Base-by-base conservation (phyloP, 148 eudicot species). In the Silene uniflora region DNA sequence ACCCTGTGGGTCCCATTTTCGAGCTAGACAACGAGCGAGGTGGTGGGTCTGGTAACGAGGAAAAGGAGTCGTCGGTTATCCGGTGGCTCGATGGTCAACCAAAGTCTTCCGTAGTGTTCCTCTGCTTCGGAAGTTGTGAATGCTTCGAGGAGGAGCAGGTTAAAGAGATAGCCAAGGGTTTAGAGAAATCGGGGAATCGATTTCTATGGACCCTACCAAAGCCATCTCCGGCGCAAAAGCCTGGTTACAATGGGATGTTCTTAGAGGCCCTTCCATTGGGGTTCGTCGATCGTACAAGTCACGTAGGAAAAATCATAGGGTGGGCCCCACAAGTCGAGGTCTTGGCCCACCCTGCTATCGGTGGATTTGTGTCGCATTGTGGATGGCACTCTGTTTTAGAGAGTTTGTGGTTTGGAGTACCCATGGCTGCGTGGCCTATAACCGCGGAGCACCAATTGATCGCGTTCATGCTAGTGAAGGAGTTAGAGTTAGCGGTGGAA, bases 91-190 rank as follows among this genome's bases (percentile, higher is more conserved):
- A 90, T 21, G 23, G 44, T 7, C 91, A 88, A n/a, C 89, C 88
- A 0, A 27, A 63, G 6, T 77, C 76, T 0, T 86, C 91, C 0
- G 91, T 89, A 2, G 86, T 84, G n/a, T 90, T 81, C 61, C 60
- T 90, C 6, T 90, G 91, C 61, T 90, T 90, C 7, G 91, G 93
- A 1, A 90, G 89, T 73, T 77, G 62, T 71, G 91, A 89, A 7
- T 60, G 73, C 7, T 83, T 88, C 2, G 61, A 69, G 16, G 77
- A 7, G 24, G 79, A 46, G 3, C 89, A 87, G 23, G 85, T 88
- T 58, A 77, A 47, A 5, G 87, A 89, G 69, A 86, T 90, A 19
- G 93, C 93, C 1, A 5, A 10, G 23, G 91, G 87, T 0, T 32
- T 90, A 1, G 93, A 88, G 25, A 70, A 56, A 0, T 55, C 78